Conservation (phyloP, 345 rosid species). For the Euphorbia tirucalli region DNA sequence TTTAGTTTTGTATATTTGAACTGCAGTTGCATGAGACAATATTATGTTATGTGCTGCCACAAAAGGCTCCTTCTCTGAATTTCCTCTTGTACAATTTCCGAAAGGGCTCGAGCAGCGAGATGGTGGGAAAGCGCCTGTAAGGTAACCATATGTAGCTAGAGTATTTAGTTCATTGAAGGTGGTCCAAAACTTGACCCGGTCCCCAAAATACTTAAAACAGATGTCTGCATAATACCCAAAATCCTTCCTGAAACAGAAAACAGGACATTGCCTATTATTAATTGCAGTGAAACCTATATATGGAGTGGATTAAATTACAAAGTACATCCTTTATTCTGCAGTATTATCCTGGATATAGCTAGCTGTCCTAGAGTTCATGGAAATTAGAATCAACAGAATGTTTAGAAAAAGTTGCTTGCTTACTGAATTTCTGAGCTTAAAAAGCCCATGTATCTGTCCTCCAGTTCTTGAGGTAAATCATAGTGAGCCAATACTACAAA, state of each 20-base stretch:
- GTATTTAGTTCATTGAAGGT: constrained; percentile 26
- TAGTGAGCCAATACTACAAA: constrained; percentile 18
- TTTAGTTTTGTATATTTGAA: constrained; percentile 19
- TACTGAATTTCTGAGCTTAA: constrained; percentile 22
- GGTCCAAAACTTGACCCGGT: constrained; percentile 26
- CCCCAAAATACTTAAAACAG: constrained; percentile 22
- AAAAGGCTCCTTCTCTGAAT: constrained; percentile 25
- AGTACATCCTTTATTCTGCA: no score
- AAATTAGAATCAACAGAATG: background rate
- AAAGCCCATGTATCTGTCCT: constrained; percentile 19
- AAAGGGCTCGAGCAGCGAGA: constrained; percentile 21
- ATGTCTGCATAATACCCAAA: constrained; percentile 20
- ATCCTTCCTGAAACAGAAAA: constrained; percentile 20
- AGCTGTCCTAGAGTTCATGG: no score
- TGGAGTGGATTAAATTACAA: no score
- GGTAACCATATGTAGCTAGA: constrained; percentile 16
- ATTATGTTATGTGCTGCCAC: constrained; percentile 24
- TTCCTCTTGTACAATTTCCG: constrained; percentile 21
- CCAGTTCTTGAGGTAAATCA: constrained; percentile 23
- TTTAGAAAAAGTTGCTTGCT: background rate
- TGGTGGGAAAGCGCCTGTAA: constrained; percentile 15
- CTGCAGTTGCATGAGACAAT: constrained; percentile 22
- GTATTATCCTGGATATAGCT: no score
- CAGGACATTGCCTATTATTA: background rate
- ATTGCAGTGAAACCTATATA: no score